Base-by-base conservation (phyloP, 2,329 filamentous ascomycete genomes). In the Cordyceps cateniannulata region DNA sequence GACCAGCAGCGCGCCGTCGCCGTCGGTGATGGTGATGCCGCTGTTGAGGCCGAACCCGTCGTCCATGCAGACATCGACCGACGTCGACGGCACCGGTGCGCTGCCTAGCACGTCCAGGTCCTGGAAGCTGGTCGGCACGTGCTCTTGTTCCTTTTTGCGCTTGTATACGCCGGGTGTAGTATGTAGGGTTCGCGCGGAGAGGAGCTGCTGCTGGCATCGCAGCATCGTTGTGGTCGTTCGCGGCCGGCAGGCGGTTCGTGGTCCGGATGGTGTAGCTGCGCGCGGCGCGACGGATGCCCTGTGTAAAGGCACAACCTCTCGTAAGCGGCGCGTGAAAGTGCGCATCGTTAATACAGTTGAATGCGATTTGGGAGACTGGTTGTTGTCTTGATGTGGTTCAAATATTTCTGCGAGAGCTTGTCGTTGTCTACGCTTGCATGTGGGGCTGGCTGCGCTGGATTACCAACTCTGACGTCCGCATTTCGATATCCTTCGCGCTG, bases 41-140 rank as follows among this genome's bases (percentile, higher is more conserved):
- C 87, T 96, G 74, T 95, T 89, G 50, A 99, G 79, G 65, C 89
- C 85, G 73, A 99, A 99, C 1, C 95, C 95, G 68, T 93, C 87
- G 62, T 82, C 77, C 62, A 89, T 85, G 75, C 91, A 96, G 6
- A 89, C 86, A 67, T 97, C 92, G 50, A 99, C 85, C 2, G 86
- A 86, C 0, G 91, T 96, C 0, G 91, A 86, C 0, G 93, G 95
- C 4, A 84, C 79, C 0, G 91, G 89, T 1, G 86, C 85, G 65
- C 85, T 86, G 45, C 85, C 87, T 5, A 98, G 81, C 7, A 99
- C 87, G 71, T 99, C 87, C 65, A 98, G 81, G 16, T 83, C 81
- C 47, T 76, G 78, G 66, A 98, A 91, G 74, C 95, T 88, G 2
- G 81, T 81, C 14, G 73, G 71, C 3, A 75, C 73, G 7, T 74